Conservation (phyloP, 2,329 filamentous ascomycete genomes). For the Blastomyces gilchristii region DNA sequence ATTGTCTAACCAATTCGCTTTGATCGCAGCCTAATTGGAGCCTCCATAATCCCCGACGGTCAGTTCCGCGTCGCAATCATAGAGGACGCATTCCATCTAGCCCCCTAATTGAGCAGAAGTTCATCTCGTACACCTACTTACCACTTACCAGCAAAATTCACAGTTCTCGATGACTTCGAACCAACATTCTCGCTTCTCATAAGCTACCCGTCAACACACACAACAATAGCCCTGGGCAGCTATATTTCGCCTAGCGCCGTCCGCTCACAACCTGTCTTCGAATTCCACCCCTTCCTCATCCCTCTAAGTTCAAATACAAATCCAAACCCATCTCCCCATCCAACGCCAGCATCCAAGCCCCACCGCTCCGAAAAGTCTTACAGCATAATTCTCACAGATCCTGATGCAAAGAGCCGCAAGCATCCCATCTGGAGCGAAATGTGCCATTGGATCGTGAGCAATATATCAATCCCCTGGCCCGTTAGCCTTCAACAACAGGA, state of each 20-base stretch:
- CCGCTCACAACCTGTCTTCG: slow-evolving; percentile 34
- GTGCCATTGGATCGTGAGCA: slow-evolving; percentile 44
- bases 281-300: slow-evolving; percentile 24
- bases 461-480: slow-evolving; percentile 13
- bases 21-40: slow-evolving; percentile 5
- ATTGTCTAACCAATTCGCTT: background rate
- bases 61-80: background rate
- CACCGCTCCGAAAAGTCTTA: slow-evolving; percentile 25
- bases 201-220: slow-evolving; percentile 37
- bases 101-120: background rate
- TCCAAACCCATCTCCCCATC: background rate
- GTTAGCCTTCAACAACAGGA: background rate
- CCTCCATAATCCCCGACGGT: slow-evolving; percentile 13
- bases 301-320: slow-evolving; percentile 6
- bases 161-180: slow-evolving; percentile 51
- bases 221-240: slow-evolving; percentile 45
- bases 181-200: slow-evolving; percentile 44
- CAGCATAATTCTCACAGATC: slow-evolving; percentile 46
- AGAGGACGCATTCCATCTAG: too few relatives aligned
- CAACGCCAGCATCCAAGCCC: slow-evolving; percentile 11
- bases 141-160: background rate
- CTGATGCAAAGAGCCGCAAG: slow-evolving; percentile 46
- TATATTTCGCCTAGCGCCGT: slow-evolving; percentile 38
- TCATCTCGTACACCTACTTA: background rate
- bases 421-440: slow-evolving; percentile 48